Base-by-base conservation (phyloP, 805 yeast genomes). In the Metschnikowia peoriensis region DNA sequence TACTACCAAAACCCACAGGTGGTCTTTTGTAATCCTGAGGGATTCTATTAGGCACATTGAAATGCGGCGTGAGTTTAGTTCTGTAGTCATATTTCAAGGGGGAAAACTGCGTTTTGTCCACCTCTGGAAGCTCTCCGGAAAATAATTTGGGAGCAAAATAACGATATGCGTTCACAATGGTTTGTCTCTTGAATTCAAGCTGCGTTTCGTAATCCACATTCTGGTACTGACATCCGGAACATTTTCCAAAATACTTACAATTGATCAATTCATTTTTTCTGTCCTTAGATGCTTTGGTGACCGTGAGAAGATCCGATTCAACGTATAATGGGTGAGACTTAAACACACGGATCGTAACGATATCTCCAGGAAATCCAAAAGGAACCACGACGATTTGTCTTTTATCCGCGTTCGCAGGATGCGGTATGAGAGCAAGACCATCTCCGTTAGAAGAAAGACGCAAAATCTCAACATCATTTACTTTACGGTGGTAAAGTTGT, bases 191-290 rank as follows among this genome's bases (percentile, higher is more conserved):
- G 64, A 88, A 77, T 47, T 69, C 71, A 49, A 94, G 74, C 70
- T 93, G 98, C 41, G 84, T 77, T 1, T 77, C 78, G 66, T 94
- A 94, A 2, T 80, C 76, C 35, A 91, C 72, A 67, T 83, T 83
- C 66, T 94, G 98, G 66, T 84, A 90, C 71, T 94, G 98, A 68
- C 98, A 92, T 3, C 98, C 98, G 1, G 96, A 89, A 67, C 97
- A 92, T 57, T 83, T 82, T 12, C 96, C 96, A 71, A 93, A 94
- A 71, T 94, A 94, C 57, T 81, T 78, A 71, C 97, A 90, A 58
- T 79, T 79, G 51, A 86, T 82, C 48, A 88, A 76, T 6, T 73
- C 65, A 60, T 88, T 85, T 54, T 89, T 76, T 63, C 81, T 71
- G 44, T 59, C 65, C 4, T 56, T 73, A 61, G 55, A 70, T 50